Percentiles rank a stretch among this genome's conserved stretches.
Evolutionary conservation across 108 stramenopile genomes (phyloP).

Genomic region (Skeletonema menzelii): DNA sequence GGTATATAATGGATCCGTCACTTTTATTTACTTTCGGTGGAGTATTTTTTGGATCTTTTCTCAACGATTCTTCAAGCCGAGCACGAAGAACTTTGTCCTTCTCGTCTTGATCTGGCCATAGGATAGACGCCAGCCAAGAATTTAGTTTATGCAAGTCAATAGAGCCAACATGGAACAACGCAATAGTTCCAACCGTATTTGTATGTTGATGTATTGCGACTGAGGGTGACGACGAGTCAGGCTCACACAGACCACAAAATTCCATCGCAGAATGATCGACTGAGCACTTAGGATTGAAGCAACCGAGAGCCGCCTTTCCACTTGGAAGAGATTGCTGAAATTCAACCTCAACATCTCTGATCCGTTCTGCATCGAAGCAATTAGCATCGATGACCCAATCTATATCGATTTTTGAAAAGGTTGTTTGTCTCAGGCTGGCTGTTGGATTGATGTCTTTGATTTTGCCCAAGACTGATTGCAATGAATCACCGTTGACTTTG

Average conservation of each 20-base stretch:
- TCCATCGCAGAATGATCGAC: slow-evolving; percentile 7
- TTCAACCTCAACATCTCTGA: slow-evolving; percentile 45
- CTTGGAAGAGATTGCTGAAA: slow-evolving; percentile 19
- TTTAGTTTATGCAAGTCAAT: slow-evolving; percentile 60
- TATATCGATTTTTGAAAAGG: slow-evolving; percentile 79
- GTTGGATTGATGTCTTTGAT: slow-evolving; percentile 87
- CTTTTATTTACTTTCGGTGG: slow-evolving; percentile 3
- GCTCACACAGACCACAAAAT: slow-evolving; percentile 30
- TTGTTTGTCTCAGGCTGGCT: slow-evolving; percentile 68
- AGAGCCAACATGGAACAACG: slow-evolving; percentile 54
- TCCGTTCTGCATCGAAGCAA: slow-evolving; percentile 71
- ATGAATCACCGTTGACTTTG: slow-evolving; percentile 1
- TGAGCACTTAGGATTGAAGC: slow-evolving; percentile 6
- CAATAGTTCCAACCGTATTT: slow-evolving; percentile 58
- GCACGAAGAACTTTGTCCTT: slow-evolving; percentile 61
- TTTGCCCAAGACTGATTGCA: slow-evolving; percentile 16
- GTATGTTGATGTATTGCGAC: slow-evolving; percentile 59
- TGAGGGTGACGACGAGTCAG: background rate
- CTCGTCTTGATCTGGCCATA: slow-evolving; percentile 89
- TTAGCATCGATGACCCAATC: slow-evolving; percentile 86
- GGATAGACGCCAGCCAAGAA: slow-evolving; percentile 75
- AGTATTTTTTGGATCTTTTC: background rate
- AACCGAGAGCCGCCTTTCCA: background rate
- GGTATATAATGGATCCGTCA: slow-evolving; percentile 54
- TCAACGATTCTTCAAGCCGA: slow-evolving; percentile 34